phyloP scores from a whole-genome alignment of 139 green algal species.

The Micractinium conductrix region DNA sequence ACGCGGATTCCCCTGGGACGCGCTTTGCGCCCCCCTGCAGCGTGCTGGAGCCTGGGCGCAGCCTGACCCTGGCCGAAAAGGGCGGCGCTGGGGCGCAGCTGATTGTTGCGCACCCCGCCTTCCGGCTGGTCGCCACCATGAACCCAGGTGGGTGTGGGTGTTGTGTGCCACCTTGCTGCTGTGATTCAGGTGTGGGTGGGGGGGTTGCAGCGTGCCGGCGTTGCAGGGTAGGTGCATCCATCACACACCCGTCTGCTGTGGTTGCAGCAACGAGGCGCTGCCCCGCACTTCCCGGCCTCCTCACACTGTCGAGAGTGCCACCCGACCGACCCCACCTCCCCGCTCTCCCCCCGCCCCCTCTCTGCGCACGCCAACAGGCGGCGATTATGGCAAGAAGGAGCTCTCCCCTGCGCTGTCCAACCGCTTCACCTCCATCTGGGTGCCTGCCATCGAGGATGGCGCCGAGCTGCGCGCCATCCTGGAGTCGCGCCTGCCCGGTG shows the following conservation, averaged over 20 bases:
- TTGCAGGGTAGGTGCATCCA: no score
- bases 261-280: no score
- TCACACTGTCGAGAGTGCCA: no score
- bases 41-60: constrained; percentile 93
- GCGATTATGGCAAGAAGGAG: constrained; percentile 98
- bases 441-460: constrained; percentile 71
- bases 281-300: no score
- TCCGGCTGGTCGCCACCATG: constrained; percentile 97
- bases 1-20: background rate
- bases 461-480: constrained; percentile 82
- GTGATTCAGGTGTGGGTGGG: no score
- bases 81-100: constrained; percentile 83
- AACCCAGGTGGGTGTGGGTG: constrained; percentile 83
- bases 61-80: constrained; percentile 94
- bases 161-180: no score
- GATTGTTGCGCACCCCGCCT: constrained; percentile 81
- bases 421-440: constrained; percentile 93
- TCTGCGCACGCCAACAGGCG: constrained; percentile 47
- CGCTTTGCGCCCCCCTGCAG: constrained; percentile 48
- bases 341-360: background rate
- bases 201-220: no score
- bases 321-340: no score
- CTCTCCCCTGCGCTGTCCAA: constrained; percentile 96
- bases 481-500: constrained; percentile 18
- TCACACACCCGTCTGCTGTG: no score